These are phyloP conservation scores for Dinochytrium kinnereticum DNA, from an alignment of 371 early-diverging fungal genomes.

Conservation along the genomic window DNA sequence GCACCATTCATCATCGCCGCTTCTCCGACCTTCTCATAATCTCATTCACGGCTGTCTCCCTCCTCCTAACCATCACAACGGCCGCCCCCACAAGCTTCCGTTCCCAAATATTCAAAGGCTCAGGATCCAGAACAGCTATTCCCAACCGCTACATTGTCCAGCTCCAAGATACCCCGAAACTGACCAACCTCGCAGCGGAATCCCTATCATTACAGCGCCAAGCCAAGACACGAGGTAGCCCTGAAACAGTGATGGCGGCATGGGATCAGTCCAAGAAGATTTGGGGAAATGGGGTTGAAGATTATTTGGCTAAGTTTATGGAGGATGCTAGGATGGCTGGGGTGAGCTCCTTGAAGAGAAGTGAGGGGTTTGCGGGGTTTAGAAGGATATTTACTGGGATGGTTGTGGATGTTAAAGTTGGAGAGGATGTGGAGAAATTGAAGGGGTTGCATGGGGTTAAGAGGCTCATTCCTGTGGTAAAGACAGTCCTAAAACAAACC, in stretches of 20 bases:
- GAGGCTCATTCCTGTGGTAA: neutral
- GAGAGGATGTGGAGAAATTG: neutral
- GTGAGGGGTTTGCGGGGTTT: neutral
- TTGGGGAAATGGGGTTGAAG: neutral
- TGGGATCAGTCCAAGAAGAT: neutral
- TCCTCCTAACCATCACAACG: too few relatives aligned
- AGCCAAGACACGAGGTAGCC: neutral
- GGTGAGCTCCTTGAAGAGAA: neutral
- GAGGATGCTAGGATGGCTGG: neutral
- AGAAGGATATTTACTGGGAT: slow-evolving; percentile 12
- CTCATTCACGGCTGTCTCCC: too few relatives aligned
- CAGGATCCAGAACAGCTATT: too few relatives aligned
- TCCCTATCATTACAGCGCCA: neutral
- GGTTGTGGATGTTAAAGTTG: slow-evolving; percentile 3
- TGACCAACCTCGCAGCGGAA: too few relatives aligned
- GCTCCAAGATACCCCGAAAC: neutral
- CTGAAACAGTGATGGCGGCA: neutral
- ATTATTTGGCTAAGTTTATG: neutral
- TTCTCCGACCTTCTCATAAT: too few relatives aligned
- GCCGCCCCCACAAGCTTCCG: too few relatives aligned
- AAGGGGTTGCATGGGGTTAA: neutral
- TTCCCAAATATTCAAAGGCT: too few relatives aligned
- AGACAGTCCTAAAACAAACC: too few relatives aligned
- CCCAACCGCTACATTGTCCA: slow-evolving; percentile 8
- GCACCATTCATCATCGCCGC: too few relatives aligned